phyloP scores from a whole-genome alignment of 805 yeast genomes.

The Ogataea ramenticola region DNA sequence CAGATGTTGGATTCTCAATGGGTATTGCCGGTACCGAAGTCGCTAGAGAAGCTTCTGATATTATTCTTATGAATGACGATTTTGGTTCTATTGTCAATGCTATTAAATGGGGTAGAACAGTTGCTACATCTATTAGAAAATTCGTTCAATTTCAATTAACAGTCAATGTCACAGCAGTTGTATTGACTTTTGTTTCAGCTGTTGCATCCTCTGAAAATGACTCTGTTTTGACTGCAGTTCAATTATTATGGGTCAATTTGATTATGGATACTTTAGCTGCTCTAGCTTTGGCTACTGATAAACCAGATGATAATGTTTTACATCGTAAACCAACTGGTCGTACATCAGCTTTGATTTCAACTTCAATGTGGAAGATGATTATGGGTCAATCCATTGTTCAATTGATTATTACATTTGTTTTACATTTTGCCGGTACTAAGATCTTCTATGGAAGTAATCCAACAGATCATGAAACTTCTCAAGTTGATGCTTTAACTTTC shows the following conservation, averaged over 20 bases:
- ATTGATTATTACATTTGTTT: conserved; percentile 65
- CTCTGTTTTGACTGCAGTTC: conserved; percentile 95
- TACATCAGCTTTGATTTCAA: conserved; percentile 67
- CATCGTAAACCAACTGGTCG: conserved; percentile 82
- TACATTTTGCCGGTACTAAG: conserved; percentile 71
- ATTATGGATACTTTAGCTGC: conserved; percentile 99
- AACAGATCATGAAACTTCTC: conserved; percentile 43
- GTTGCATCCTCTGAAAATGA: conserved; percentile 72
- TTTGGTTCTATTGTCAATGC: conserved; percentile 94
- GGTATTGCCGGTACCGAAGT: conserved; percentile 98
- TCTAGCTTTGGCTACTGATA: conserved; percentile 93
- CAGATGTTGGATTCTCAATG: conserved; percentile 98
- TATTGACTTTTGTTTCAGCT: conserved; percentile 88
- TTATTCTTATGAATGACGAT: conserved; percentile 95
- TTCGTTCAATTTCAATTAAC: conserved; percentile 95
- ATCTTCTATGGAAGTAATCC: conserved; percentile 41
- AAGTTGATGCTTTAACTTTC: conserved; percentile 80
- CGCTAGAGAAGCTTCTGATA: conserved; percentile 97
- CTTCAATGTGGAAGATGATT: conserved; percentile 98
- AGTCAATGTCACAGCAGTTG: conserved; percentile 94
- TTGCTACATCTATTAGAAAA: conserved; percentile 87
- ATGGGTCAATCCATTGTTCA: conserved; percentile 79
- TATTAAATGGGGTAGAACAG: conserved; percentile 98
- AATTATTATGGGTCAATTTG: conserved; percentile 92
- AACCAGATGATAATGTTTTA: conserved; percentile 79